These are phyloP conservation scores for Wickerhamomyces ciferrii DNA, from an alignment of 805 yeast species.

Conservation along the genomic window DNA sequence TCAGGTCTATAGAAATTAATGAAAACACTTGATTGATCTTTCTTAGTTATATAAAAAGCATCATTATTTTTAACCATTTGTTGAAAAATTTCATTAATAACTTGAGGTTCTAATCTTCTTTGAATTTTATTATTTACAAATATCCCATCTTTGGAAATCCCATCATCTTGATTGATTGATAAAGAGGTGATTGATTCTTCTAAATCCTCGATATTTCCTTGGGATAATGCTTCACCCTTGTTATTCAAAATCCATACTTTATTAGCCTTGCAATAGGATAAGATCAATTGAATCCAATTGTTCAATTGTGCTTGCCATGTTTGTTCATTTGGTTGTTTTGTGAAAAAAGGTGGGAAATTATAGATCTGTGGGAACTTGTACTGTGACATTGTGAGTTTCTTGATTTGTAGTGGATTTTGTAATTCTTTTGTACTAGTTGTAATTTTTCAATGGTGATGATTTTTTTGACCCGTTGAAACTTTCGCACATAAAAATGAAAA, in stretches of 20 bases:
- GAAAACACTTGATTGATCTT: slow-evolving; percentile 28
- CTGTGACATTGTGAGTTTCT: background rate
- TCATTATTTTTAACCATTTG: slow-evolving; percentile 49
- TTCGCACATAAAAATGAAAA: background rate
- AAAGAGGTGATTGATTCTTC: slow-evolving; percentile 21
- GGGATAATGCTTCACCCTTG: slow-evolving; percentile 26
- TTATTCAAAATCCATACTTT: slow-evolving; percentile 48
- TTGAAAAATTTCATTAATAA: slow-evolving; percentile 49
- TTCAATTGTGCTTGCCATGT: slow-evolving; percentile 71
- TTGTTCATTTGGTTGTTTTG: slow-evolving; percentile 79
- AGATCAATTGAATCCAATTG: slow-evolving; percentile 70
- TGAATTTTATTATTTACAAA: slow-evolving; percentile 49
- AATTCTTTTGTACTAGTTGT: too few relatives aligned
- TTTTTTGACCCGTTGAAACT: too few relatives aligned
- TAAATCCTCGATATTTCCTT: slow-evolving; percentile 16
- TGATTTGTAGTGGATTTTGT: background rate
- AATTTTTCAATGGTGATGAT: background rate
- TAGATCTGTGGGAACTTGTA: slow-evolving; percentile 47
- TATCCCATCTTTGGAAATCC: slow-evolving; percentile 26
- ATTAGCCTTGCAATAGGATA: slow-evolving; percentile 53
- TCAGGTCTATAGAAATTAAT: slow-evolving; percentile 68
- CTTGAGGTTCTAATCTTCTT: slow-evolving; percentile 49
- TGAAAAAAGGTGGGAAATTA: slow-evolving; percentile 87
- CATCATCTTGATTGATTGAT: slow-evolving; percentile 5
- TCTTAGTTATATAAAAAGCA: slow-evolving; percentile 50